These are phyloP conservation scores for Vigna angularis DNA, from an alignment of 306 rosid species.

Conservation along the genomic window DNA sequence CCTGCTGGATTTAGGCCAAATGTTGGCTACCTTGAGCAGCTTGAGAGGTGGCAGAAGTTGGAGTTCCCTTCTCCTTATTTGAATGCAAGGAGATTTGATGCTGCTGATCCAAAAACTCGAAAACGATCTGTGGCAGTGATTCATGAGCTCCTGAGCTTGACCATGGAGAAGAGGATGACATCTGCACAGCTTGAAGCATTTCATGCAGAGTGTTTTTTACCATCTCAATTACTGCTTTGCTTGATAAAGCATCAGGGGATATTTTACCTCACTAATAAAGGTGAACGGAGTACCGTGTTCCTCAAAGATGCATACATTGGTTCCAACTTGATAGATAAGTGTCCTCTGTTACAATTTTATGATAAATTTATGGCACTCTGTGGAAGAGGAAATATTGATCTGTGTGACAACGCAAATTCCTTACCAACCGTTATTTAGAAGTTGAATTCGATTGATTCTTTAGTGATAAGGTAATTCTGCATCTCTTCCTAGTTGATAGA, in stretches of 20 bases:
- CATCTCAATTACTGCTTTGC: conserved; percentile 74
- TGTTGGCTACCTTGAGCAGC: conserved; percentile 64
- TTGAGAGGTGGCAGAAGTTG: conserved; percentile 82
- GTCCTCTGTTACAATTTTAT: conserved; percentile 58
- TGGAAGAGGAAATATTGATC: conserved; percentile 64
- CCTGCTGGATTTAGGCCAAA: conserved; percentile 82
- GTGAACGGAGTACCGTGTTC: conserved; percentile 75
- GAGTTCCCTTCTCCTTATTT: conserved; percentile 91
- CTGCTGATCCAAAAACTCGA: conserved; percentile 68
- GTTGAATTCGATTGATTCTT: conserved; percentile 39
- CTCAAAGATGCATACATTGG: conserved; percentile 76
- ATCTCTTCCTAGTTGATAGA: conserved; percentile 17
- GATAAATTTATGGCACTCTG: conserved; percentile 61
- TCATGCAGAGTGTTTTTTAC: conserved; percentile 76
- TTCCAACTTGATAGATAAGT: conserved; percentile 62
- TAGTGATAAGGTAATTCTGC: conserved; percentile 13
- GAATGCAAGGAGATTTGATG: conserved; percentile 78
- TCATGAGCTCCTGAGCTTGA: conserved; percentile 90
- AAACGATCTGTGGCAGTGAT: conserved; percentile 79
- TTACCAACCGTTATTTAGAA: conserved; percentile 43
- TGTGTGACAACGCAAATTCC: conserved; percentile 47
- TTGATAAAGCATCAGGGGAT: conserved; percentile 86
- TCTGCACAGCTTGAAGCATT: conserved; percentile 81
- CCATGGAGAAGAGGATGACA: conserved; percentile 81
- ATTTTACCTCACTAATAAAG: conserved; percentile 90